Conservation (phyloP, 2,329 filamentous ascomycete species). For the Penicillium sp. region DNA sequence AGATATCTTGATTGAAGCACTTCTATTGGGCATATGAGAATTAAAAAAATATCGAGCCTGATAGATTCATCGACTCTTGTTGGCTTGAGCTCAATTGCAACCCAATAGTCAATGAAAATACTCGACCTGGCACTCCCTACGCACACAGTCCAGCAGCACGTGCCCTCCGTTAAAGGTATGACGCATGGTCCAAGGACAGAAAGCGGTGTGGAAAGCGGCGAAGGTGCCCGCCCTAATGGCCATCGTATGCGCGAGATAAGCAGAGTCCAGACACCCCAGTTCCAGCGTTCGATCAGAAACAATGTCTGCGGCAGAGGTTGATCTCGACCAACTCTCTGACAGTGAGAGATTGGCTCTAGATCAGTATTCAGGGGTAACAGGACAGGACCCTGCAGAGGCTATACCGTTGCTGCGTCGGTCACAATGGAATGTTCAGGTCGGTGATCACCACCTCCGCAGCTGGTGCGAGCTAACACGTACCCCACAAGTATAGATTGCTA, state of each 20-base stretch:
- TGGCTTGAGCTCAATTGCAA: too few relatives aligned
- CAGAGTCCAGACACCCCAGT: conserved; percentile 13
- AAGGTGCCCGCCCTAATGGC: conserved; percentile 1
- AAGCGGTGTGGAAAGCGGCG: conserved; percentile 7
- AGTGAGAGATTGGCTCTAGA: conserved; percentile 78
- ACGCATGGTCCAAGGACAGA: not conserved
- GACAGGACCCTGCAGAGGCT: conserved; percentile 70
- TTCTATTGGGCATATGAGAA: too few relatives aligned
- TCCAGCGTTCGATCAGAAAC: conserved; percentile 16
- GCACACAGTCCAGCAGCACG: not conserved
- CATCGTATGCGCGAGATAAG: conserved; percentile 4
- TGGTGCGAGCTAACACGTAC: conserved; percentile 14
- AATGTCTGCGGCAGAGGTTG: conserved; percentile 46
- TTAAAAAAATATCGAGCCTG: too few relatives aligned
- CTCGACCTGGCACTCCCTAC: too few relatives aligned
- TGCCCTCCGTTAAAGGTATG: not conserved
- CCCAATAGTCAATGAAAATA: too few relatives aligned
- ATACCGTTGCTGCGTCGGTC: conserved; percentile 74
- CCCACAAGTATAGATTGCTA: conserved; percentile 63
- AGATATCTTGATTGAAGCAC: too few relatives aligned
- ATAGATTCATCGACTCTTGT: too few relatives aligned
- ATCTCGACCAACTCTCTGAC: conserved; percentile 63
- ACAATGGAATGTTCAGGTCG: conserved; percentile 90
- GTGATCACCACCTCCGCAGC: conserved; percentile 4
- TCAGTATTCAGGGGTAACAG: conserved; percentile 81